These are phyloP conservation scores for Aspergillus alliaceus DNA, from an alignment of 2,329 filamentous ascomycete species.

Conservation along the genomic window DNA sequence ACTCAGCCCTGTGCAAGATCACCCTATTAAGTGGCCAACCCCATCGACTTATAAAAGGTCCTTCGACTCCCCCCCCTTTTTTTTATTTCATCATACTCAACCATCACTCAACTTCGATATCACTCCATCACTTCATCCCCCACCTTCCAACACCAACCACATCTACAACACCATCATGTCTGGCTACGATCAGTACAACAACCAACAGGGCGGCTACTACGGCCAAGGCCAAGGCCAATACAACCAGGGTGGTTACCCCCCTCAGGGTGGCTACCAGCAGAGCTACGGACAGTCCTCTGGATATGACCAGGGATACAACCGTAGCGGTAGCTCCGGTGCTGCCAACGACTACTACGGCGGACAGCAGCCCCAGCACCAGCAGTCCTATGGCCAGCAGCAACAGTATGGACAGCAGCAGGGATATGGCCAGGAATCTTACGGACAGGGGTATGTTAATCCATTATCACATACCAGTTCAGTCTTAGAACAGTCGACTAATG, in stretches of 20 bases:
- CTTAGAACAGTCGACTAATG: not conserved
- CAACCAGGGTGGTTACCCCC: slow-evolving; percentile 21
- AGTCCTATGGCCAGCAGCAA: slow-evolving; percentile 15
- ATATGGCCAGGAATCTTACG: slow-evolving; percentile 19
- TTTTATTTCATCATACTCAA: not conserved
- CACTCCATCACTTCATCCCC: not conserved
- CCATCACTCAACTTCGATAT: slow-evolving; percentile 4
- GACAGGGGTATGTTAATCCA: slow-evolving; percentile 21
- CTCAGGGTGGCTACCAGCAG: slow-evolving; percentile 26
- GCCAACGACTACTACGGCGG: slow-evolving; percentile 20
- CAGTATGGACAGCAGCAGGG: slow-evolving; percentile 21
- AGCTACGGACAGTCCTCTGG: slow-evolving; percentile 20
- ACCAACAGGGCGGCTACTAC: slow-evolving; percentile 27
- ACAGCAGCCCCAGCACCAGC: slow-evolving; percentile 21
- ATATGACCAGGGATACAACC: slow-evolving; percentile 29
- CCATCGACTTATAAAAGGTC: slow-evolving; percentile 14
- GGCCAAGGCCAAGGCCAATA: slow-evolving; percentile 25
- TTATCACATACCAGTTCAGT: not conserved
- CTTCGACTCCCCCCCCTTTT: slow-evolving; percentile 2
- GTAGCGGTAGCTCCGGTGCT: slow-evolving; percentile 17
- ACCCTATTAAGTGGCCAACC: slow-evolving; percentile 16
- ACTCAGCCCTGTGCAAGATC: slow-evolving; percentile 17
- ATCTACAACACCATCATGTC: slow-evolving; percentile 20
- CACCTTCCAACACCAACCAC: not conserved
- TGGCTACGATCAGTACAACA: slow-evolving; percentile 30